Evolutionary conservation across 805 yeast genomes (phyloP).

Genomic region (Yarrowia phangngaensis): DNA sequence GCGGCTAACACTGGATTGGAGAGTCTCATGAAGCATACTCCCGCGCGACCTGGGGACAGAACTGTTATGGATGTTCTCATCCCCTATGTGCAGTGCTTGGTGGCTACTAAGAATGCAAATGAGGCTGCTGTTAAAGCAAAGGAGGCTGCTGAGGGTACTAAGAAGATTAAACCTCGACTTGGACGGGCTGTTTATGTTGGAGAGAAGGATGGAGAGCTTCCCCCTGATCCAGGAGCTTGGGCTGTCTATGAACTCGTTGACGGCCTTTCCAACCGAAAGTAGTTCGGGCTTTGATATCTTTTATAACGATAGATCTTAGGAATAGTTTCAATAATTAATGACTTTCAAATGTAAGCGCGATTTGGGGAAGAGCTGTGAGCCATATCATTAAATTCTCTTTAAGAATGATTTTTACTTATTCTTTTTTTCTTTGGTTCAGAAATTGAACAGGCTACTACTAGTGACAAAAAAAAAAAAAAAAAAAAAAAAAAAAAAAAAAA

Average conservation of each 20-base stretch:
- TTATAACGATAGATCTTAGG: too few relatives aligned
- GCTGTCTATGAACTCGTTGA: conserved; percentile 64
- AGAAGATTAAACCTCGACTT: conserved; percentile 71
- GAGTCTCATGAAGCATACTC: conserved; percentile 77
- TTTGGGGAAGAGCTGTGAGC: too few relatives aligned
- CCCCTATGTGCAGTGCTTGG: conserved; percentile 71
- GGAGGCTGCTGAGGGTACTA: conserved; percentile 73
- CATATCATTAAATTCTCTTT: too few relatives aligned
- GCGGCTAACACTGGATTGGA: conserved; percentile 53
- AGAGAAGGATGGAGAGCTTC: conserved; percentile 34
- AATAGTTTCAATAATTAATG: too few relatives aligned
- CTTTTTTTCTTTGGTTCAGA: too few relatives aligned
- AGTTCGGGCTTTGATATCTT: not conserved
- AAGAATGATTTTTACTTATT: too few relatives aligned
- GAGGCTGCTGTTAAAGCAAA: conserved; percentile 65
- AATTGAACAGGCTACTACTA: too few relatives aligned
- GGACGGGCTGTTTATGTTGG: conserved; percentile 91
- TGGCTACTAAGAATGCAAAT: conserved; percentile 48
- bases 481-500: too few relatives aligned
- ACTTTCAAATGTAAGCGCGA: too few relatives aligned
- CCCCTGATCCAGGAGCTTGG: conserved; percentile 38
- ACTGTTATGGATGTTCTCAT: conserved; percentile 84
- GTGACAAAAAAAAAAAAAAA: too few relatives aligned
- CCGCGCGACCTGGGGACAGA: conserved; percentile 84
- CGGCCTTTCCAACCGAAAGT: conserved; percentile 39